These are phyloP conservation scores for Coccinonectria pachysandricola DNA, from an alignment of 2,329 filamentous ascomycete genomes.

Conservation along the genomic window DNA sequence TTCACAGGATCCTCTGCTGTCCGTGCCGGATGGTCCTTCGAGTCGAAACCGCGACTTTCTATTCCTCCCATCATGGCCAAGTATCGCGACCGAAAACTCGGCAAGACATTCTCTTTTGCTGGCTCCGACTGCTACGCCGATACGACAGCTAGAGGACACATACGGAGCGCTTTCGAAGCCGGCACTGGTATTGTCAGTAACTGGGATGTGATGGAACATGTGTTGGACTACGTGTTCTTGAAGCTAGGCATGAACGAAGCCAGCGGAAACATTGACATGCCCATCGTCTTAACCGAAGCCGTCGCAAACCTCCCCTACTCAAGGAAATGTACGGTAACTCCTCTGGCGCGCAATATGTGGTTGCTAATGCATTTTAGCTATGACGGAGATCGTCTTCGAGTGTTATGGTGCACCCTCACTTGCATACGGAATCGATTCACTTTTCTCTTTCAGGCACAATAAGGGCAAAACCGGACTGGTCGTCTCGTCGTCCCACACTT, in stretches of 20 bases:
- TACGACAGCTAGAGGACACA: slow-evolving; percentile 81
- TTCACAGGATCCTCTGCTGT: slow-evolving; percentile 69
- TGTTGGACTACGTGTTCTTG: slow-evolving; percentile 88
- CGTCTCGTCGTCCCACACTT: slow-evolving; percentile 83
- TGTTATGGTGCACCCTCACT: slow-evolving; percentile 86
- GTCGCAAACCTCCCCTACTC: slow-evolving; percentile 86
- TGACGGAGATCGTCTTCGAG: slow-evolving; percentile 96
- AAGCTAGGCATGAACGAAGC: slow-evolving; percentile 78
- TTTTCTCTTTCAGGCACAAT: slow-evolving; percentile 94
- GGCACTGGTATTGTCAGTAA: slow-evolving; percentile 89
- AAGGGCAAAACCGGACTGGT: slow-evolving; percentile 79
- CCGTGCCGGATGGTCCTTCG: slow-evolving; percentile 94
- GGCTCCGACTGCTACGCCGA: slow-evolving; percentile 91
- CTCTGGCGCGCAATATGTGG: too few species aligned
- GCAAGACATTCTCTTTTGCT: slow-evolving; percentile 84
- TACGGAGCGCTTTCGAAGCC: slow-evolving; percentile 82
- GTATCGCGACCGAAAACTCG: slow-evolving; percentile 88
- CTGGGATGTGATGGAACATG: slow-evolving; percentile 94
- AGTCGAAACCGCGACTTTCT: slow-evolving; percentile 65
- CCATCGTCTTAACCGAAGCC: slow-evolving; percentile 91
- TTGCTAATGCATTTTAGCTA: slow-evolving; percentile 44
- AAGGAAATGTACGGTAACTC: slow-evolving; percentile 74
- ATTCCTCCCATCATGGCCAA: slow-evolving; percentile 88
- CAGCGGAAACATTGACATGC: slow-evolving; percentile 67
- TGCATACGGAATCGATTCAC: slow-evolving; percentile 88